Evolutionary conservation across 2,329 filamentous ascomycete genomes (phyloP), one percentile per base, ranked within the genome.

Genomic region (Arthrobotrys sphaeroides): DNA sequence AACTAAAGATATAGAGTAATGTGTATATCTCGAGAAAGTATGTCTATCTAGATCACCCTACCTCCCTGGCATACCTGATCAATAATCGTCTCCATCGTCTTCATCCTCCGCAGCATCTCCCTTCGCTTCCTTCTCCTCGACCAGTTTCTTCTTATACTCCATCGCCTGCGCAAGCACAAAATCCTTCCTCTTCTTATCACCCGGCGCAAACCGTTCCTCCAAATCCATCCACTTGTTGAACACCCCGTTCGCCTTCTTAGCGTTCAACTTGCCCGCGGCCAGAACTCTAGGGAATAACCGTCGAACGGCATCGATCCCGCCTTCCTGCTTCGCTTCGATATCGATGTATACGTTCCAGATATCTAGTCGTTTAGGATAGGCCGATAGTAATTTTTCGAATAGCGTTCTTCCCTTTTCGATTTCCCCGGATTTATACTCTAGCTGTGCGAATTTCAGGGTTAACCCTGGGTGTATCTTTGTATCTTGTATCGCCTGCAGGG

Each of bases 341-440:
- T 97, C 93, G 0, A 97, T 84, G 78, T 96, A 89, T 83, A 96
- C 90, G 82, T 93, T 95, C 94, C 94, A 98, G 60, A 98, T 85
- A 81, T 97, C 93, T 73, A 93, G 89, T 82, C 93, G 92, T 85
- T 96, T 96, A 49, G 93, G 92, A 85, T 90, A 97, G 3, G 91
- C 90, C 36, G 89, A 88, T 5, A 99, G 86, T 6, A 99, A 86
- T 40, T 90, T 91, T 83, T 97, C 94, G 80, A 98, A 98, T 81
- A 98, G 90, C 24, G 96, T 99, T 16, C 96, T 90, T 7, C 95
- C 95, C 72, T 92, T 91, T 84, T 99, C 96, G 1, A 93, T 85
- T 79, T 96, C 92, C 65, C 94, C 94, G 9, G 91, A 94, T 78
- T 90, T 90, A 87, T 96, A 99, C 83, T 99, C 95, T 20, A 99